These are phyloP conservation scores for Cryptococcus maquisensis DNA, from an alignment of 1,284 basidiomycete genomes.

Conservation along the genomic window DNA sequence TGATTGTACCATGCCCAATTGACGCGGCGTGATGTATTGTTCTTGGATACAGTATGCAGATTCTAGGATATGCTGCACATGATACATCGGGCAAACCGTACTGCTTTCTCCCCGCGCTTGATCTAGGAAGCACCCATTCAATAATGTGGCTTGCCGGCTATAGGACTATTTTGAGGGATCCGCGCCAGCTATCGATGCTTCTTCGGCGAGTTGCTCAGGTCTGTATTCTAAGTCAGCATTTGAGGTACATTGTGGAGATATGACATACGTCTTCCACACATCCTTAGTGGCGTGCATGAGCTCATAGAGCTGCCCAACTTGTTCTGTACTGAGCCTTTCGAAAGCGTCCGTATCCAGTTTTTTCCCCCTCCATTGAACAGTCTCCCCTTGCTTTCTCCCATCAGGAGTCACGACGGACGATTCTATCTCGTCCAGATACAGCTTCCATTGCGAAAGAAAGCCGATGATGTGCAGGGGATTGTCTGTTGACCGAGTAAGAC, in stretches of 20 bases:
- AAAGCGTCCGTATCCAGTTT: slow-evolving; percentile 69
- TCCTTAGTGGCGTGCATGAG: slow-evolving; percentile 84
- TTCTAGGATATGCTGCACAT: too few relatives aligned
- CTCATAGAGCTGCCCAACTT: slow-evolving; percentile 85
- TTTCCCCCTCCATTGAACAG: slow-evolving; percentile 58
- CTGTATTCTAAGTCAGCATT: not conserved
- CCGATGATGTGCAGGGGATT: slow-evolving; percentile 87
- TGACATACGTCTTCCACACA: slow-evolving; percentile 63
- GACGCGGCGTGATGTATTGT: too few relatives aligned
- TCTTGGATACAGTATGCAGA: too few relatives aligned
- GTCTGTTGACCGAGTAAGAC: slow-evolving; percentile 67
- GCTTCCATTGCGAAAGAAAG: slow-evolving; percentile 88
- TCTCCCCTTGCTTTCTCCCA: slow-evolving; percentile 44
- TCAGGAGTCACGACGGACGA: slow-evolving; percentile 21
- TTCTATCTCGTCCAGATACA: slow-evolving; percentile 70
- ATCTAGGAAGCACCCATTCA: too few relatives aligned
- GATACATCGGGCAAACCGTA: too few relatives aligned
- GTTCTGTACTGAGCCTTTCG: slow-evolving; percentile 84
- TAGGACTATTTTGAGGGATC: too few relatives aligned
- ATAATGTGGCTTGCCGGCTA: too few relatives aligned
- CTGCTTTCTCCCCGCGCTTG: too few relatives aligned
- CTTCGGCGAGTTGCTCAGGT: slow-evolving; percentile 15
- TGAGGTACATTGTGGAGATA: not conserved
- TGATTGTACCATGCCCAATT: too few relatives aligned
- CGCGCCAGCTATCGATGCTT: slow-evolving; percentile 15